Evolutionary conservation across 768 basidiomycete genomes (phyloP).

Genomic region (Russula sp.): DNA sequence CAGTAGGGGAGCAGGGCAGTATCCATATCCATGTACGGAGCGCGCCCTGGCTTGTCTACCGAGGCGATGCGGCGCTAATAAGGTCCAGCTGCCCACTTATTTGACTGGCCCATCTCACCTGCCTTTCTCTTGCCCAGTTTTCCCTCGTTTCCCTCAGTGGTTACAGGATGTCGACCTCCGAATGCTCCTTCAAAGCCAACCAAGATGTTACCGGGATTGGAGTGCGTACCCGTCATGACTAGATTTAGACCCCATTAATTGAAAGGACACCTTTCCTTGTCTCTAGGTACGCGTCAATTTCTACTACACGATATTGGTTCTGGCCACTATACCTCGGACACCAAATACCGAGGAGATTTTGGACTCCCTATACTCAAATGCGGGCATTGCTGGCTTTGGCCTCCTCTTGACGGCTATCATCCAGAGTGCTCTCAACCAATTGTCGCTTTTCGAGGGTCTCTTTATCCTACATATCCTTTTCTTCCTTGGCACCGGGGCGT

Average conservation of each 20-base stretch:
- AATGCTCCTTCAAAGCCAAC: neutral
- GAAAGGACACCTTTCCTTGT: neutral
- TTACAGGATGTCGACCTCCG: neutral
- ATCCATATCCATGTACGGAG: too few relatives aligned
- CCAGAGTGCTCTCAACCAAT: neutral
- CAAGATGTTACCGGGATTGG: slow-evolving; percentile 2
- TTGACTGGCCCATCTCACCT: neutral
- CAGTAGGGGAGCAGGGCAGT: too few relatives aligned
- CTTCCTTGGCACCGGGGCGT: slow-evolving; percentile 10
- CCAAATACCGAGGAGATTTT: slow-evolving; percentile 8
- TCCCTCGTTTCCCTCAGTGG: neutral
- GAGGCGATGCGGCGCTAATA: neutral
- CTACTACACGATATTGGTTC: slow-evolving; percentile 8
- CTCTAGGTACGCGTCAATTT: slow-evolving; percentile 16
- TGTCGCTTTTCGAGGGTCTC: slow-evolving; percentile 12
- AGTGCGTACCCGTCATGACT: neutral
- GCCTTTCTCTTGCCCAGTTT: neutral
- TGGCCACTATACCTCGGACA: slow-evolving; percentile 1
- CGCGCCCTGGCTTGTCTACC: too few relatives aligned
- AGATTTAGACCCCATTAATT: neutral
- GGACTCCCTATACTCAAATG: neutral
- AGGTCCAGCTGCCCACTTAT: too few relatives aligned
- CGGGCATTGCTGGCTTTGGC: slow-evolving; percentile 6
- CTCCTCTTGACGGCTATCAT: slow-evolving; percentile 14
- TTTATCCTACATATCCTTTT: slow-evolving; percentile 14